These are phyloP conservation scores for Leccinellum rugosiceps DNA, from an alignment of 768 basidiomycete genomes.

Conservation along the genomic window DNA sequence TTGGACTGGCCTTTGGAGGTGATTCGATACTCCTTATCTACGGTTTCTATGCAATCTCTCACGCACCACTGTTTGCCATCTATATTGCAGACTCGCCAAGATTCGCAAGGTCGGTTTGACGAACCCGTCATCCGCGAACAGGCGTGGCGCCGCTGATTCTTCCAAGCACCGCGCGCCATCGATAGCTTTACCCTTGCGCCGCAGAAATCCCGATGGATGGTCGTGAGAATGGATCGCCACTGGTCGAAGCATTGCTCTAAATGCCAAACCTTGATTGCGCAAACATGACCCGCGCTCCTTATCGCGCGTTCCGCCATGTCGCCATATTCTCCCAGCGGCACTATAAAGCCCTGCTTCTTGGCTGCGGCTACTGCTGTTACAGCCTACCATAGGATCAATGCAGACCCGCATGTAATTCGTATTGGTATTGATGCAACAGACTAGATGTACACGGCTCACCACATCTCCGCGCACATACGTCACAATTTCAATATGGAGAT, in stretches of 20 bases:
- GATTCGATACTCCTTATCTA: slow-evolving; percentile 13
- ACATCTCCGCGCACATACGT: slow-evolving; percentile 13
- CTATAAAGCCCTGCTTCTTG: not conserved
- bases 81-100: slow-evolving; percentile 36
- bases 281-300: slow-evolving; percentile 2
- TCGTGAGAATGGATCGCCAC: slow-evolving; percentile 26
- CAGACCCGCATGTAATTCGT: slow-evolving; percentile 2
- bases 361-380: not conserved
- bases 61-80: not conserved
- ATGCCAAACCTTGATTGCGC: not conserved
- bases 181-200: slow-evolving; percentile 41
- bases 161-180: slow-evolving; percentile 22
- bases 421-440: not conserved
- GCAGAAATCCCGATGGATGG: slow-evolving; percentile 39
- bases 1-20: slow-evolving; percentile 66
- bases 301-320: slow-evolving; percentile 5
- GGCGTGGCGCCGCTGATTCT: slow-evolving; percentile 9
- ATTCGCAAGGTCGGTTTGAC: slow-evolving; percentile 45
- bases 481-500: slow-evolving; percentile 8
- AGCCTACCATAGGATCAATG: slow-evolving; percentile 15
- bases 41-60: slow-evolving; percentile 10
- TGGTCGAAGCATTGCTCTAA: not conserved
- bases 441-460: slow-evolving; percentile 1
- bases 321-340: not conserved
- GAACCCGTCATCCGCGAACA: slow-evolving; percentile 23